These are phyloP conservation scores for Drosera spatulata DNA, from an alignment of 179 eudicot species.

Conservation along the genomic window DNA sequence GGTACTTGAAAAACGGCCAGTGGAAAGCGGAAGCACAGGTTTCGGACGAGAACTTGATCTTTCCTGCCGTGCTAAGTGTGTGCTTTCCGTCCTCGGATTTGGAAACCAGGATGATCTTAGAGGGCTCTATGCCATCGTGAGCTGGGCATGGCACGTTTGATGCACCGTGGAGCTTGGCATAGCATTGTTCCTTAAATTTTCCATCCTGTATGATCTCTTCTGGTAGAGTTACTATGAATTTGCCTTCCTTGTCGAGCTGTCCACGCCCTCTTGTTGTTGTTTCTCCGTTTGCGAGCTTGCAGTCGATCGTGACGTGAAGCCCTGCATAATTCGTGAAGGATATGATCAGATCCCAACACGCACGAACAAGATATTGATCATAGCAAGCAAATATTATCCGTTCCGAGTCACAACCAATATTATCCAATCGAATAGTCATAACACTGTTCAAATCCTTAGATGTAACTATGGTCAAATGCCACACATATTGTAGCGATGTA, in stretches of 20 bases:
- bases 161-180: slow-evolving; percentile 61
- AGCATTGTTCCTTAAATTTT: slow-evolving; percentile 45
- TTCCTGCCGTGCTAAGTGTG: slow-evolving; percentile 24
- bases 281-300: slow-evolving; percentile 49
- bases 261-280: slow-evolving; percentile 39
- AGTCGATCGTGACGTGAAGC: slow-evolving; percentile 52
- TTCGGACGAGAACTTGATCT: slow-evolving; percentile 37
- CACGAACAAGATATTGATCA: no score
- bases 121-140: no score
- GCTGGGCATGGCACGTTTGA: slow-evolving; percentile 42
- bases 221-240: slow-evolving; percentile 42
- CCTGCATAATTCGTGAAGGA: slow-evolving; percentile 23
- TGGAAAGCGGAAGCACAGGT: slow-evolving; percentile 24
- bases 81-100: slow-evolving; percentile 30
- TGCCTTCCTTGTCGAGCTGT: slow-evolving; percentile 47
- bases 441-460: no score
- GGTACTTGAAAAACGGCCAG: slow-evolving; percentile 56
- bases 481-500: no score
- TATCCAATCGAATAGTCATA: no score
- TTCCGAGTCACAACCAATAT: no score
- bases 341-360: no score
- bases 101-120: background rate
- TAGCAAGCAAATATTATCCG: no score
- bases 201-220: slow-evolving; percentile 21
- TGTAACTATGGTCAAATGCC: no score